phyloP scores from a whole-genome alignment of 768 basidiomycete species.

The Tricholoma furcatifolium region DNA sequence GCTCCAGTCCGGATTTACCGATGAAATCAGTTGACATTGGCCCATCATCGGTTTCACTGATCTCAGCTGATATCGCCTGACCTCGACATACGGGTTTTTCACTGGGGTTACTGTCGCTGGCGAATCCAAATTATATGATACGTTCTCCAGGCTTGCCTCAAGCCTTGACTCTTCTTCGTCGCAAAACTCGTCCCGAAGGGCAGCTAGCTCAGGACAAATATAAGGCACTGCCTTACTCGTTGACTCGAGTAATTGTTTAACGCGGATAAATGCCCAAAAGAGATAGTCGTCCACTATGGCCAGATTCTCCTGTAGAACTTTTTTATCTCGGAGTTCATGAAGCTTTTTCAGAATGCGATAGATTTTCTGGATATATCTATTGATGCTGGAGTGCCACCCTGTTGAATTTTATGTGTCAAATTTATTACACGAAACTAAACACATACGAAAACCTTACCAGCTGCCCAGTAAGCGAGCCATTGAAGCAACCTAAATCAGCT shows the following conservation, averaged over 20 bases:
- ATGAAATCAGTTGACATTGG: too few relatives aligned
- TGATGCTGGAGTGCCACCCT: slow-evolving; percentile 2
- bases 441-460: too few relatives aligned
- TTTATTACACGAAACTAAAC: too few relatives aligned
- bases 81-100: too few relatives aligned
- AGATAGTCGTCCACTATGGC: background rate
- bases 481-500: background rate
- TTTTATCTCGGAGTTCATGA: background rate
- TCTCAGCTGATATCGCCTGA: too few relatives aligned
- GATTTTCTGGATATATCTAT: background rate
- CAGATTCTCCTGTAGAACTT: background rate
- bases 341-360: background rate
- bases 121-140: slow-evolving; percentile 1
- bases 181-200: background rate
- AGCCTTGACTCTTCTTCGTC: background rate
- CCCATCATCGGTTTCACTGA: too few relatives aligned
- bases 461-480: slow-evolving; percentile 4
- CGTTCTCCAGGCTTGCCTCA: background rate
- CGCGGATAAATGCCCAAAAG: background rate
- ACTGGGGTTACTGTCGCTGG: background rate
- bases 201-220: background rate
- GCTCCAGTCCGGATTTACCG: too few relatives aligned
- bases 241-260: background rate
- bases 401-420: too few relatives aligned
- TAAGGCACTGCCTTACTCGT: background rate